Conservation (phyloP, 2,329 filamentous ascomycete species). For the Biscogniauxia sp. region DNA sequence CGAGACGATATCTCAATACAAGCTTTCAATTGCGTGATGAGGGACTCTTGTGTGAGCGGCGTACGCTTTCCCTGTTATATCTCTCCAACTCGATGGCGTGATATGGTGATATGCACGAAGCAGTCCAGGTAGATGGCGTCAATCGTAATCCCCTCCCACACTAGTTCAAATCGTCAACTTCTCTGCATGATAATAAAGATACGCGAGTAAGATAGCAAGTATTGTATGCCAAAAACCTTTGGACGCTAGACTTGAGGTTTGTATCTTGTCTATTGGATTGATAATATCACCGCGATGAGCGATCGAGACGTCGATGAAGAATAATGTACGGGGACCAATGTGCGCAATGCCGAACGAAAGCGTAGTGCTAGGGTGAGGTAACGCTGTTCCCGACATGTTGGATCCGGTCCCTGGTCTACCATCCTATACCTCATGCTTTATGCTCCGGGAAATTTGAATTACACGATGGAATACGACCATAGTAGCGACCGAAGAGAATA, state of each 20-base stretch:
- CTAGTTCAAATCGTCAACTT: neutral
- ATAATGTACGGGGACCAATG: neutral
- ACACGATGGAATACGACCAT: neutral
- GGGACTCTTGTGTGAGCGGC: constrained; percentile 8
- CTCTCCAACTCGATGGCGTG: constrained; percentile 17
- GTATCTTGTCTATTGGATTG: neutral
- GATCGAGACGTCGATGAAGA: neutral
- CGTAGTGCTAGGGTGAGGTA: neutral
- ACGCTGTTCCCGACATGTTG: neutral
- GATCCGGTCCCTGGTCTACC: neutral
- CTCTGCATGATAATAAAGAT: neutral
- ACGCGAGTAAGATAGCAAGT: too few species aligned
- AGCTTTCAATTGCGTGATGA: constrained; percentile 20
- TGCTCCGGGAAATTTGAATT: neutral
- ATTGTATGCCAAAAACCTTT: neutral
- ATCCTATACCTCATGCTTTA: neutral
- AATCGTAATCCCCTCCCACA: neutral
- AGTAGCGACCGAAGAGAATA: neutral
- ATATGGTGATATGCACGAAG: constrained; percentile 22
- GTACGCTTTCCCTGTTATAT: constrained; percentile 6
- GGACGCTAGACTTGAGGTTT: neutral
- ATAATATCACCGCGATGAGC: neutral
- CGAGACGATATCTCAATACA: constrained; percentile 12
- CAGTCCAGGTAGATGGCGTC: neutral
- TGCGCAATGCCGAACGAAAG: neutral